Evolutionary conservation across 2,329 filamentous ascomycete species (phyloP), one percentile per base, ranked within the genome.

Genomic region (Lasiodiplodia sp.): DNA sequence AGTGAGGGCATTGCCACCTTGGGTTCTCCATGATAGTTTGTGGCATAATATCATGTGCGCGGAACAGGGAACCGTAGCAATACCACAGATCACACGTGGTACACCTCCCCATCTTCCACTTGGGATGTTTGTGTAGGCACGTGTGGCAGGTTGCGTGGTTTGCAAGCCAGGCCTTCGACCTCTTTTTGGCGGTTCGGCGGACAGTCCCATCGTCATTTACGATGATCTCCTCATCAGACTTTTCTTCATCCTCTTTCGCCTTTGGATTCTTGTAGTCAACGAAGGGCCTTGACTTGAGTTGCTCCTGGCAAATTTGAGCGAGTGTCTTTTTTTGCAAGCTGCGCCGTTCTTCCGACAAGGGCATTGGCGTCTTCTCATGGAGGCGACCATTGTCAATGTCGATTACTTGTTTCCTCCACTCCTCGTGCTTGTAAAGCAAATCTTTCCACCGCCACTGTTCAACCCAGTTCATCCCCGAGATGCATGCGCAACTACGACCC

Each of bases 241-340:
- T 78, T 11, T 83, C 81, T 12, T 83, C 79, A 34, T 83, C 80
- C n/a, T 79, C 78, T 10, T 78, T 77, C 3, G 78, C 78, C 31
- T 79, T 71, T 51, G 87, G 86, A 72, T 92, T 91, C 10, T 88
- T 91, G 60, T 94, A 89, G 74, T 97, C 93, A 23, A 91, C 91
- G 85, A 91, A 97, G 0, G 95, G 94, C 40, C 96, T 87, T 66
- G 87, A 83, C 71, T 87, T 89, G 18, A 98, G 83, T 73, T 97
- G 93, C 72, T 96, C 92, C 78, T 97, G 95, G 77, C 94, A 98
- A n/a, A 98, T 90, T 74, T 97, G 91, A 5, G 95, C 95, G 8
- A 97, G 84, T 0, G 94, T 91, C 76, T 94, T 97, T 78, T 91
- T 94, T 18, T 86, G 87, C 7, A 88, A 81, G 57, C 86, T 86